Conservation (phyloP, 495 filamentous ascomycete genomes). For the Penicillium samsonianum region DNA sequence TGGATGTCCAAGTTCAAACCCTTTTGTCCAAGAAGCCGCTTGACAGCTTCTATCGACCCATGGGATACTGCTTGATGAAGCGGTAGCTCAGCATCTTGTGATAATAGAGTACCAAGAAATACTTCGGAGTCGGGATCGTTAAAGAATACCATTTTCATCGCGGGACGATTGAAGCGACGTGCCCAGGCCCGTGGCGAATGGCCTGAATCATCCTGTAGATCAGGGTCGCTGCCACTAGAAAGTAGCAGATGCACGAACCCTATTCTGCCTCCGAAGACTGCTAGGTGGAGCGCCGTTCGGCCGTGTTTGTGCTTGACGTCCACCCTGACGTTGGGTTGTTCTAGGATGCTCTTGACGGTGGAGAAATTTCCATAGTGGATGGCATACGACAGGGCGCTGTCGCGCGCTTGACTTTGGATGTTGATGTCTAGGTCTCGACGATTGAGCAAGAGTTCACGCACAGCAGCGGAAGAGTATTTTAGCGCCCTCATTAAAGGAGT, state of each 20-base stretch:
- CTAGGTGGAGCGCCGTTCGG: slow-evolving; percentile 13
- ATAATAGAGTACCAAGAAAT: slow-evolving; percentile 5
- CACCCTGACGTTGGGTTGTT: too few relatives aligned
- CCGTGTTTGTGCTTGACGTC: slow-evolving; percentile 2
- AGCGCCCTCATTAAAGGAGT: slow-evolving; percentile 14
- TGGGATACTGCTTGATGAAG: slow-evolving; percentile 15
- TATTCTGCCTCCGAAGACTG: slow-evolving; percentile 11
- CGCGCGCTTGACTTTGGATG: slow-evolving; percentile 8
- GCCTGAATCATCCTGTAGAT: too few relatives aligned
- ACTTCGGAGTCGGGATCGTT: background rate
- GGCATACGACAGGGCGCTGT: slow-evolving; percentile 18
- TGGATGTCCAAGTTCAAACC: background rate
- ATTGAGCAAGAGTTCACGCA: slow-evolving; percentile 8
- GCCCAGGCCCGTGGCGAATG: too few relatives aligned
- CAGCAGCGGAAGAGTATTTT: slow-evolving; percentile 5
- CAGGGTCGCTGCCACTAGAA: too few relatives aligned
- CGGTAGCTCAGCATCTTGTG: slow-evolving; percentile 9
- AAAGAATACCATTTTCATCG: slow-evolving; percentile 8
- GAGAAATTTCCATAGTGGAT: slow-evolving; percentile 7
- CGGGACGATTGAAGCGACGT: slow-evolving; percentile 3
- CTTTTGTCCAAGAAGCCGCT: slow-evolving; percentile 13
- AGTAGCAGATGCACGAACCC: slow-evolving; percentile 13
- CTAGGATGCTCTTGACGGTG: slow-evolving; percentile 1
- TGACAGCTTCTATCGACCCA: slow-evolving; percentile 10
- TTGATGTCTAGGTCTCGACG: slow-evolving; percentile 9